Percentiles rank a stretch among this genome's conserved stretches.
phyloP scores from a whole-genome alignment of 179 eudicot genomes.

The Silene coronaria region DNA sequence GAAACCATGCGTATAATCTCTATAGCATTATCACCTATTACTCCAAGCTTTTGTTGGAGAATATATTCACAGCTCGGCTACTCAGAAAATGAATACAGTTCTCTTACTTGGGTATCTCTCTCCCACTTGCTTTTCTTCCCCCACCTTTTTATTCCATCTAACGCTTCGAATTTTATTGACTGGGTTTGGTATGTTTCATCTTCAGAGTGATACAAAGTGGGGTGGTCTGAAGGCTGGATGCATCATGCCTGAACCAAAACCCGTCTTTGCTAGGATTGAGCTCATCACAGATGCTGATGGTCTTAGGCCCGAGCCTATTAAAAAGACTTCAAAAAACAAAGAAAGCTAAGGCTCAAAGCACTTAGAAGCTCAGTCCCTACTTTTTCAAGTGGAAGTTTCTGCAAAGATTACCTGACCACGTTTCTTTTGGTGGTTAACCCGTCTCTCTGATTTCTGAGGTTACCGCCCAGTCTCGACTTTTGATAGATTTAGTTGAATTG shows the following conservation, averaged over 20 bases:
- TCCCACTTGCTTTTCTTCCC: neutral
- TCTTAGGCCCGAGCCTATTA: constrained; percentile 24
- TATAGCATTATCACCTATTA: constrained; percentile 70
- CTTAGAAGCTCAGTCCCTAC: constrained; percentile 2
- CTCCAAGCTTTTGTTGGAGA: constrained; percentile 70
- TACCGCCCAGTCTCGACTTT: neutral
- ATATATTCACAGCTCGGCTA: constrained; percentile 89
- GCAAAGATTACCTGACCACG: neutral
- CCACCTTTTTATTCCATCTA: neutral
- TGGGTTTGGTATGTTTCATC: constrained; percentile 2
- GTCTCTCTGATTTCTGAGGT: neutral
- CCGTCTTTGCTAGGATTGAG: constrained; percentile 86
- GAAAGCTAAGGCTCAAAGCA: constrained; percentile 35
- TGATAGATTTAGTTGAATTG: neutral
- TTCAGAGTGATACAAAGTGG: constrained; percentile 80
- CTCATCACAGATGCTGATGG: constrained; percentile 34
- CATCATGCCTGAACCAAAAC: constrained; percentile 69
- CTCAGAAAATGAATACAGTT: constrained; percentile 63
- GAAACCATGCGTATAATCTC: constrained; percentile 92
- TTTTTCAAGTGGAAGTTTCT: neutral
- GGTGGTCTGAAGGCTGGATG: constrained; percentile 89
- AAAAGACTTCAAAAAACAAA: constrained; percentile 60
- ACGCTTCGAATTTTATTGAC: neutral
- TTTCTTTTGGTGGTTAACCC: neutral
- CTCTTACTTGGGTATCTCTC: constrained; percentile 66